Evolutionary conservation across 768 basidiomycete species (phyloP).

Genomic region (Suillus luteus): DNA sequence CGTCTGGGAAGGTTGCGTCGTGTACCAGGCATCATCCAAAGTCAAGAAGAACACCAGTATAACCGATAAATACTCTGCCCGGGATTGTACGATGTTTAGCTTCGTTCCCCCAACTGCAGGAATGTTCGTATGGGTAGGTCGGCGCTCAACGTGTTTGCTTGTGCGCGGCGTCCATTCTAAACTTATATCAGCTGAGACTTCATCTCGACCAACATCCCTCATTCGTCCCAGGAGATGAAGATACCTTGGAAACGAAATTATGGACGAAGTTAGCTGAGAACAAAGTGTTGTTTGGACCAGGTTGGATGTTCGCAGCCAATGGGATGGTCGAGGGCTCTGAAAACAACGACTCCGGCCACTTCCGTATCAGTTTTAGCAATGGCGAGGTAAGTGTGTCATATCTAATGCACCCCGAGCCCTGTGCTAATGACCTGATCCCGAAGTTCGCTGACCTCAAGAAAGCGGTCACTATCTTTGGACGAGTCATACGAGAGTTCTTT

Average conservation of each 20-base stretch:
- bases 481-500: conserved; percentile 47
- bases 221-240: conserved; percentile 38
- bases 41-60: conserved; percentile 22
- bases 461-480: conserved; percentile 47
- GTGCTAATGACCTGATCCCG: neutral
- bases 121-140: conserved; percentile 74
- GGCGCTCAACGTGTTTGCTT: conserved; percentile 19
- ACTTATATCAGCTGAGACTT: conserved; percentile 50
- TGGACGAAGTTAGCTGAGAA: conserved; percentile 61
- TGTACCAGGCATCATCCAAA: conserved; percentile 49
- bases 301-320: conserved; percentile 30
- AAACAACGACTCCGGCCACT: conserved; percentile 44
- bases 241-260: conserved; percentile 56
- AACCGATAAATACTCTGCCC: conserved; percentile 43
- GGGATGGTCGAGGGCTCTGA: conserved; percentile 34
- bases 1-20: conserved; percentile 40
- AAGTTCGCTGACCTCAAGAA: conserved; percentile 44
- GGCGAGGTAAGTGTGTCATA: conserved; percentile 41
- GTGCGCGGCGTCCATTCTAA: neutral
- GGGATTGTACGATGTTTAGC: conserved; percentile 48
- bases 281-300: conserved; percentile 66
- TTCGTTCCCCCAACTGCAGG: conserved; percentile 80
- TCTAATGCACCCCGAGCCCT: neutral
- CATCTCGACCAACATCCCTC: conserved; percentile 60
- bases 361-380: conserved; percentile 60